Conservation (phyloP, 768 basidiomycete species). For the Psilocybe azurescens region DNA sequence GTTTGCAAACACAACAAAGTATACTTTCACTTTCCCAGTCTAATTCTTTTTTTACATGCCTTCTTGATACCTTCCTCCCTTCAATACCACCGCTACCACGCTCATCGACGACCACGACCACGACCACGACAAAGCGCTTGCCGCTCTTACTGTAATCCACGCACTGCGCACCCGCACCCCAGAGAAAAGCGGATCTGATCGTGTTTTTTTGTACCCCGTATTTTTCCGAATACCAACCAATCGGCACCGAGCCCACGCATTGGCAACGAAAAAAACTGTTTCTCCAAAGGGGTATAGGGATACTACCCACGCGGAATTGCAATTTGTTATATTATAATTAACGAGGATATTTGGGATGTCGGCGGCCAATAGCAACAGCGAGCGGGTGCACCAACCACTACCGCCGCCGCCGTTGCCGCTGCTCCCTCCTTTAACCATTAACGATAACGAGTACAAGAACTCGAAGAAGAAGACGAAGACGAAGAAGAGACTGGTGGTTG, state of each 20-base stretch:
- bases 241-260: conserved; percentile 2
- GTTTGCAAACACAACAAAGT: conserved; percentile 1
- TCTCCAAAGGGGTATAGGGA: background rate
- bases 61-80: background rate
- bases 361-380: background rate
- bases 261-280: conserved; percentile 3
- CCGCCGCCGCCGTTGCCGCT: background rate
- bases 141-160: background rate
- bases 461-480: background rate
- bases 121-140: background rate
- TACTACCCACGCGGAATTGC: conserved; percentile 8
- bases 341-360: background rate
- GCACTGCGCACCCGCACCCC: background rate
- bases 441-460: background rate
- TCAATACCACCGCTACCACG: background rate
- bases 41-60: background rate
- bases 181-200: conserved; percentile 18
- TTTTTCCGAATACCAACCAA: conserved; percentile 16
- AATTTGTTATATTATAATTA: background rate
- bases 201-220: conserved; percentile 24
- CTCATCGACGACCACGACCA: background rate
- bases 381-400: background rate
- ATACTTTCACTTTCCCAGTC: background rate
- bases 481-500: background rate
- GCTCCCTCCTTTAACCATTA: background rate